Percentiles rank a stretch among this genome's conserved stretches.
Conservation (phyloP, 345 rosid genomes). For the Raphanus sativus region DNA sequence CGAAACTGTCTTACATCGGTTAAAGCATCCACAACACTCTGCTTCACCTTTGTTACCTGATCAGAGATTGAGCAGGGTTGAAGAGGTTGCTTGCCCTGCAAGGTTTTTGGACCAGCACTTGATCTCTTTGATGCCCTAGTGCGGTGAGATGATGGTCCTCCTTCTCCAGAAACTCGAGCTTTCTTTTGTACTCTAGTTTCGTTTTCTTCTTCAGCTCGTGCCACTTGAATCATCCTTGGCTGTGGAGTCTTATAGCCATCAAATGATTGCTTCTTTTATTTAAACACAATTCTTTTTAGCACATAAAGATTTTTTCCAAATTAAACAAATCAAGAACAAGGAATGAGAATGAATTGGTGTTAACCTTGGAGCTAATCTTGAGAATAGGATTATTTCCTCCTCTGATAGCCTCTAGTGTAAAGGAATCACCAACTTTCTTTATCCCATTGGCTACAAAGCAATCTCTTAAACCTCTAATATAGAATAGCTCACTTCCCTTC, state of each 20-base stretch:
- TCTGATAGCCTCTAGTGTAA: slow-evolving; percentile 25
- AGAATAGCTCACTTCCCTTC: slow-evolving; percentile 18
- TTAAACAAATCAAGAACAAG: not conserved
- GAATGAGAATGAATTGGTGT: not conserved
- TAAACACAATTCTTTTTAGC: not conserved
- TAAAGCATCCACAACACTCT: not conserved
- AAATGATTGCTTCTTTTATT: not conserved
- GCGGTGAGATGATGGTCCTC: not conserved
- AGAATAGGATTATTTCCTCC: slow-evolving; percentile 26
- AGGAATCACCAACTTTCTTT: slow-evolving; percentile 18
- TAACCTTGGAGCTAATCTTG: slow-evolving; percentile 24
- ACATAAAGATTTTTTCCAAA: not conserved
- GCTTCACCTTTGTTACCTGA: slow-evolving; percentile 5
- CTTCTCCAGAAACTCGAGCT: slow-evolving; percentile 2
- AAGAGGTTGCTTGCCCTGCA: slow-evolving; percentile 1
- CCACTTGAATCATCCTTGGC: not conserved
- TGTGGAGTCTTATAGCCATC: not conserved
- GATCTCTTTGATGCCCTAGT: not conserved
- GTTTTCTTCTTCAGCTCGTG: not conserved
- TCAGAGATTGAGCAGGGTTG: not conserved
- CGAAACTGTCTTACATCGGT: not conserved
- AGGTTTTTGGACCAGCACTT: not conserved
- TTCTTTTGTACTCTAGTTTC: not conserved
- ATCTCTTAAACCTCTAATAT: slow-evolving; percentile 11
- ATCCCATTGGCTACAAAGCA: slow-evolving; percentile 16